phyloP scores from a whole-genome alignment of 2,329 filamentous ascomycete species.

The Mycosphaerelloides madeirae region DNA sequence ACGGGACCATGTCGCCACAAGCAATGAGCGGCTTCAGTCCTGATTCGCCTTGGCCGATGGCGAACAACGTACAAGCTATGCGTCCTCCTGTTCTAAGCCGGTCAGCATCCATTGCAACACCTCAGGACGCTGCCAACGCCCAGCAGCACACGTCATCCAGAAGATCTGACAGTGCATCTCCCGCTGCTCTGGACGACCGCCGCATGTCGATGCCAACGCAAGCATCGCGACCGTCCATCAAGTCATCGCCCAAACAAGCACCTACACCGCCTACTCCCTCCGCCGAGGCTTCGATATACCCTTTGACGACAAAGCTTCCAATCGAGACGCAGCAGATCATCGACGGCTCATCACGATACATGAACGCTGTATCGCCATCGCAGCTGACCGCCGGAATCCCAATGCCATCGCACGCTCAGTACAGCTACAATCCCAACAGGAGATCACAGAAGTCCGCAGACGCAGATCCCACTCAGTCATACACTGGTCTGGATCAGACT shows the following conservation, averaged over 20 bases:
- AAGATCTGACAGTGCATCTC: conserved; percentile 14
- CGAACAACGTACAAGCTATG: conserved; percentile 24
- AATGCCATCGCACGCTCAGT: conserved; percentile 15
- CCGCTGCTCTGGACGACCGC: conserved; percentile 8
- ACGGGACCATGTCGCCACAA: conserved; percentile 26
- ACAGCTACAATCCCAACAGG: conserved; percentile 21
- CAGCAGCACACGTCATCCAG: conserved; percentile 21
- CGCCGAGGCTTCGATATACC: conserved; percentile 20
- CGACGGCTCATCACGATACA: conserved; percentile 26
- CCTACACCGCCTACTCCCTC: conserved; percentile 6
- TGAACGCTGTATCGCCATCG: conserved; percentile 10
- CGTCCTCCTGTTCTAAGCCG: conserved; percentile 39
- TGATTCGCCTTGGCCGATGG: conserved; percentile 38
- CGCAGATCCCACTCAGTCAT: conserved; percentile 1
- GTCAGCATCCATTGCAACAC: conserved; percentile 43
- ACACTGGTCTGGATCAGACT: conserved; percentile 17
- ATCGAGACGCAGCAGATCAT: conserved; percentile 52
- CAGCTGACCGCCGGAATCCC: conserved; percentile 14
- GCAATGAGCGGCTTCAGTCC: conserved; percentile 17
- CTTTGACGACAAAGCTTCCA: conserved; percentile 49
- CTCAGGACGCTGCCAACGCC: conserved; percentile 31
- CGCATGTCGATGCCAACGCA: conserved; percentile 3
- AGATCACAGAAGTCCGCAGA: conserved; percentile 30
- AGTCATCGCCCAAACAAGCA: conserved; percentile 9
- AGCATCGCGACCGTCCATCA: not conserved